Base-by-base conservation (phyloP, 179 eudicot species). In the Camellia oleifera region DNA sequence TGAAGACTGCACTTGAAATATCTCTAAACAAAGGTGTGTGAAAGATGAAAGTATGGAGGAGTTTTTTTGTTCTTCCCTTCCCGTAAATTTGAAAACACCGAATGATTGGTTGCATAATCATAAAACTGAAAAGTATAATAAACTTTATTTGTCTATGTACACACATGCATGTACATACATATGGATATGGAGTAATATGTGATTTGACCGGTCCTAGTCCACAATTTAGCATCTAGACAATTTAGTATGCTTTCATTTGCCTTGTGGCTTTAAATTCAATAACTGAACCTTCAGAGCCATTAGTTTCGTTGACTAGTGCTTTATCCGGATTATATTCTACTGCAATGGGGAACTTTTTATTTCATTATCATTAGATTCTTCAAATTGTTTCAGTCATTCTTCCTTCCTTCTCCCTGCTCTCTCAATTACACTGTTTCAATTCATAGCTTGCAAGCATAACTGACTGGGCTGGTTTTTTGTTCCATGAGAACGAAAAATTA, bases 1-100 rank as follows among this genome's bases (percentile, higher is more conserved):
- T 96, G 99, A 96, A 94, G 82, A 82, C 90, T 69, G 99, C 95
- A 64, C 82, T 96, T 74, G 99, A 88, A 80, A 78, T 81, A 76
- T 79, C 81, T 69, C 81, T 81, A 18, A 80, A 70, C 56, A 82
- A 86, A 83, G 98, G 96, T 94, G 20, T 17, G 72, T 46, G 64
- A 17, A 56, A 52, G 44, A 26, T 18, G 2, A 20, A 6, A 20
- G 40, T 50, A 18, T 63, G 14, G 14, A 57, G 14, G 56, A 32
- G 40, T 32, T 32, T 32, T 32, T 32, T 23, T 26, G 48, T 48
- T 77, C 3, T 77, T 52, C 63, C n/a, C 44, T 42, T n/a, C 18
- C 18, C 2, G 2, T 4, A 60, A 50, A 23, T 45, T 46, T 17
- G 32, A 69, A 64, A 46, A 48, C n/a, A 70, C 52, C 11, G 20